Base-by-base conservation (phyloP, 2,329 filamentous ascomycete genomes). In the Aspergillus oerlinghausenensis region DNA sequence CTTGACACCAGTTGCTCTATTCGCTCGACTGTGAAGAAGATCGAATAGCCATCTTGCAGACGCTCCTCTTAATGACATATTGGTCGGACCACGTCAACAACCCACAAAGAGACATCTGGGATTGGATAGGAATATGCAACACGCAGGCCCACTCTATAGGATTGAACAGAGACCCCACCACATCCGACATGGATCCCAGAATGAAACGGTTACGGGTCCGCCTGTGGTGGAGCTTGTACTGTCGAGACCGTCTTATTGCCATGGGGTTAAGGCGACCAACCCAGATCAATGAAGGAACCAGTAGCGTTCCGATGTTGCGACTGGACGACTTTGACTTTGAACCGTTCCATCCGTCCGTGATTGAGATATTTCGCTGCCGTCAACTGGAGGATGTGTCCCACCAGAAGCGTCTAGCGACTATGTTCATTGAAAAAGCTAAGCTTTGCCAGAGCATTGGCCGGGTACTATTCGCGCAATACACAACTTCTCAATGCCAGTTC, bases 181-280 rank as follows among this genome's bases (percentile, higher is more conserved):
- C 57, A 7, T 51, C 59, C 19, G 51, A 57, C 17, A 60, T 65
- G 57, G 62, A 65, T 23, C 50, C 53, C 4, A 61, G 51, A 40
- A 61, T 53, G 4, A 64, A 62, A 68, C 88, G 86, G 65, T 74
- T 96, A 32, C 92, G 91, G 84, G 92, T 92, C 73, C 83, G 91
- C 42, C 90, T 96, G 60, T 96, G 92, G 92, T 96, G 92, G 92
- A 93, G 89, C 26, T 90, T 90, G 60, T 95, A 93, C 68, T 94
- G 95, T 85, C 87, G 91, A 45, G 92, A 96, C 73, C 88, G 91
- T 40, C 82, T 96, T 21, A 89, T 96, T 58, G 92, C 92, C 1
- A 81, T 96, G 40, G 92, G 92, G 50, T 92, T 96, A 89, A 84
- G 92, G 49, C 84, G 92, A 42, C 92, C 91, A 2, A 93, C 90